Base-by-base conservation (phyloP, 208 protist species). In the Leishmania turanica region DNA sequence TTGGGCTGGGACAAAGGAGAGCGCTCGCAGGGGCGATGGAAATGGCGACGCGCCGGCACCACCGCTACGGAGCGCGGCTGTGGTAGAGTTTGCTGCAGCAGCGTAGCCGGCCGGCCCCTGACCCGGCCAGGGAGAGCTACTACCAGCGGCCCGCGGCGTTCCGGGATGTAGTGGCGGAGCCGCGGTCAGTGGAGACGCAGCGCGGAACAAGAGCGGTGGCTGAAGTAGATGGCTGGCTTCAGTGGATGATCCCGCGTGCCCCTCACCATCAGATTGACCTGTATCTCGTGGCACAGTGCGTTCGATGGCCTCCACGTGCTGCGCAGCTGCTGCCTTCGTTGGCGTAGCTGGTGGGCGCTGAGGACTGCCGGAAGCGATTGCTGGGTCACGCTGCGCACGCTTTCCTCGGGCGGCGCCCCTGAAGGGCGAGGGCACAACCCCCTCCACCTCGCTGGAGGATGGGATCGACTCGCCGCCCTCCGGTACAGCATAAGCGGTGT, bases 271-370 rank as follows among this genome's bases (percentile, higher is more conserved):
- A 17, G 21, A 21, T 9, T n/a, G 60, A 45, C 47, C 45, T 31
- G 66, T 47, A 27, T 37, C n/a, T 9, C 69, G 78, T 17, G 21
- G 56, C 15, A 45, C 56, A 47, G 74, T 87, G 66, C 79, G 83
- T 49, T 87, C 79, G 42, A 87, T 87, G 2, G 62, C 78, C 75
- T 87, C 83, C 0, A 80, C 68, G 45, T 79, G 79, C 58, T 53
- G 78, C 47, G 49, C 51, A n/a, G 62, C 42, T 27, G 53, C 54
- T 2, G 66, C n/a, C 27, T 60, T 53, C 51, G 49, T 76, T 19
- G 51, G 53, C 19, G 31, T 42, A 21, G 51, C 51, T 64, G 72
- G 19, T n/a, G 34, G 72, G 21, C 47, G 51, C 53, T 34, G 72
- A 47, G 34, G 72, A 47, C 72, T 76, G 13, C 11, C 21, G 8